Evolutionary conservation across 2,329 filamentous ascomycete genomes (phyloP).

Genomic region (Macrophomina tecta): DNA sequence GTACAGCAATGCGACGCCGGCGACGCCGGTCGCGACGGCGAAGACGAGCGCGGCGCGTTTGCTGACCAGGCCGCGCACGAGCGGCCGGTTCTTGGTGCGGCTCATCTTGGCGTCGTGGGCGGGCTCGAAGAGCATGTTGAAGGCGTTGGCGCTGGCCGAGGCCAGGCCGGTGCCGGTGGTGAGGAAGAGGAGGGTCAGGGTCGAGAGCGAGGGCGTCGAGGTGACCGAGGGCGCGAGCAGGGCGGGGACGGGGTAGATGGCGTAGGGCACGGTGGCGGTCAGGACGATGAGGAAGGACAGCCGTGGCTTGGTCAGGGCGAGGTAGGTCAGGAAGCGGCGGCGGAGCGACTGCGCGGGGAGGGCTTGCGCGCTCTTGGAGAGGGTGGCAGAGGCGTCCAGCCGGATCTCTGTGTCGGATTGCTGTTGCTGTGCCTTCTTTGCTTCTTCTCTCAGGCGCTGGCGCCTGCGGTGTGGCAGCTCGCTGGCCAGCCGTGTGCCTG

Average conservation of each 20-base stretch:
- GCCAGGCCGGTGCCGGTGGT: slow-evolving; percentile 88
- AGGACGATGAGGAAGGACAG: slow-evolving; percentile 90
- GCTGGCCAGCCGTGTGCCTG: slow-evolving; percentile 28
- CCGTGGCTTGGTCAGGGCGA: slow-evolving; percentile 94
- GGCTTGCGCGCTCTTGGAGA: slow-evolving; percentile 63
- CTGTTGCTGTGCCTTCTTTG: slow-evolving; percentile 4
- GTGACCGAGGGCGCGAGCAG: slow-evolving; percentile 76
- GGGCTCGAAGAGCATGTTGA: slow-evolving; percentile 97
- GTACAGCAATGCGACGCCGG: slow-evolving; percentile 77
- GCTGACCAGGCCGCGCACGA: slow-evolving; percentile 81
- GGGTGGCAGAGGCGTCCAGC: slow-evolving; percentile 65
- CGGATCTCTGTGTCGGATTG: slow-evolving; percentile 47
- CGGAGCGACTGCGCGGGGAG: slow-evolving; percentile 63
- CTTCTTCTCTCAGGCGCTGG: slow-evolving; percentile 39
- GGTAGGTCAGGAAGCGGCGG: slow-evolving; percentile 77
- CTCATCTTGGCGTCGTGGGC: slow-evolving; percentile 90
- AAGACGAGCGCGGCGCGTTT: slow-evolving; percentile 76
- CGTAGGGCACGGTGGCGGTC: slow-evolving; percentile 88
- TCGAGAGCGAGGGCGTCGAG: slow-evolving; percentile 78
- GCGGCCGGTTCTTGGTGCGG: slow-evolving; percentile 86
- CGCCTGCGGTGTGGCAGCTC: slow-evolving; percentile 44
- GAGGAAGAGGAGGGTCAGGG: slow-evolving; percentile 89
- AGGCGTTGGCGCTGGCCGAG: slow-evolving; percentile 87
- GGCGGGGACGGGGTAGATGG: slow-evolving; percentile 88
- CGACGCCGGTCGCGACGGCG: slow-evolving; percentile 72